These are phyloP conservation scores for Cladophialophora psammophila DNA, from an alignment of 2,329 filamentous ascomycete species.

Conservation along the genomic window DNA sequence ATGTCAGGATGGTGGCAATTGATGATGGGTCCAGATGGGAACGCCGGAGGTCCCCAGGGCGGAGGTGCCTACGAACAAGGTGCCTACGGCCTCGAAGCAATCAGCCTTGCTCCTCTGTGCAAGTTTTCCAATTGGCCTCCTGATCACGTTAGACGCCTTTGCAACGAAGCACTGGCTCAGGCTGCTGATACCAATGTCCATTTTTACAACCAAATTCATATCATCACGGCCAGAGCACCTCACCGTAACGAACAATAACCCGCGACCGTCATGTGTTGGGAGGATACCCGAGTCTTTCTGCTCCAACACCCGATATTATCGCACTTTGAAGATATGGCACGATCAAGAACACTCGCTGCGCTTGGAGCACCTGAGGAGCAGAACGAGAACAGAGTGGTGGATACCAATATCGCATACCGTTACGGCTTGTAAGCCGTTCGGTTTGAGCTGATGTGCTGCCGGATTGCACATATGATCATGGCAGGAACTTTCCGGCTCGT, in stretches of 20 bases:
- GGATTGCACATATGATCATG: neutral
- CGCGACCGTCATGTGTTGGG: neutral
- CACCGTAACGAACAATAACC: constrained; percentile 3
- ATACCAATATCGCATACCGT: neutral
- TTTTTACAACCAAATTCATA: constrained; percentile 68
- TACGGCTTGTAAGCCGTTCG: neutral
- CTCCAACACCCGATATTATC: neutral
- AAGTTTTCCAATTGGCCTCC: constrained; percentile 67
- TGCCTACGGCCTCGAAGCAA: constrained; percentile 63
- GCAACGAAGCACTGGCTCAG: constrained; percentile 70
- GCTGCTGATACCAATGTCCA: constrained; percentile 72
- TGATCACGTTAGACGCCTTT: constrained; percentile 69
- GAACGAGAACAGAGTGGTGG: neutral
- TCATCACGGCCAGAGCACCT: constrained; percentile 43
- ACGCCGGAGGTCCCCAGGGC: constrained; percentile 29
- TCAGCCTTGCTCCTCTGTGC: constrained; percentile 76
- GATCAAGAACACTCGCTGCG: neutral
- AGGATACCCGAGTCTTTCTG: neutral
- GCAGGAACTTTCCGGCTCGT: neutral
- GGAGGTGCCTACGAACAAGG: neutral
- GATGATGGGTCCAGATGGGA: constrained; percentile 69
- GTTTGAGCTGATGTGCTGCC: neutral
- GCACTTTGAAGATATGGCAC: neutral
- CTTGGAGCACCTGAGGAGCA: neutral
- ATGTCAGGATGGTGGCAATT: constrained; percentile 86